Percentiles rank a stretch among this genome's conserved stretches.
Conservation (phyloP, 2,329 filamentous ascomycete species). For the Aaosphaeria pasadenensis region DNA sequence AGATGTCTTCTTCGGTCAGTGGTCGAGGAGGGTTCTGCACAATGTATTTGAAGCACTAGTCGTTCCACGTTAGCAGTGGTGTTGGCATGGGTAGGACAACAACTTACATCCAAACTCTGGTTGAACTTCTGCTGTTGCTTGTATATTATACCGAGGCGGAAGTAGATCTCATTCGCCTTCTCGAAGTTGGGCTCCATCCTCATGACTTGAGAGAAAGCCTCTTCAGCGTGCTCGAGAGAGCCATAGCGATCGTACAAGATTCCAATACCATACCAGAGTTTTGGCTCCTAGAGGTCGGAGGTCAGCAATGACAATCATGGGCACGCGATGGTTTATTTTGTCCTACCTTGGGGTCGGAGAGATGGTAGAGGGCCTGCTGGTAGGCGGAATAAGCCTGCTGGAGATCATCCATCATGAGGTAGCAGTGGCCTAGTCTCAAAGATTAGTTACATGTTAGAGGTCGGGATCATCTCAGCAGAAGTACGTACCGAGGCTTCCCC, state of each 20-base stretch:
- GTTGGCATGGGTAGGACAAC: neutral
- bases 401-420: slow-evolving; percentile 96
- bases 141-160: slow-evolving; percentile 98
- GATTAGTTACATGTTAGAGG: neutral
- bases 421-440: slow-evolving; percentile 74
- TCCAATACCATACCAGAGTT: slow-evolving; percentile 97
- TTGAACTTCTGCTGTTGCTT: slow-evolving; percentile 95
- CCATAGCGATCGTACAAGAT: slow-evolving; percentile 97
- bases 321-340: too few relatives aligned
- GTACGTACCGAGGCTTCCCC: slow-evolving; percentile 82
- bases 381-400: slow-evolving; percentile 97
- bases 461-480: neutral
- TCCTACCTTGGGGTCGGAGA: slow-evolving; percentile 83
- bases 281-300: slow-evolving; percentile 68
- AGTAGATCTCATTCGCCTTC: slow-evolving; percentile 99
- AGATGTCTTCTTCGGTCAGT: slow-evolving; percentile 95
- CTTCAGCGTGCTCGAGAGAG: slow-evolving; percentile 93
- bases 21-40: slow-evolving; percentile 88
- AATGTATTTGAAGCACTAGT: slow-evolving; percentile 97
- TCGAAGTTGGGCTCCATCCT: slow-evolving; percentile 96
- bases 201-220: slow-evolving; percentile 98
- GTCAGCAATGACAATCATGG: neutral
- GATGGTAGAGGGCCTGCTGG: slow-evolving; percentile 89
- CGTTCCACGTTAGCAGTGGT: slow-evolving; percentile 8
- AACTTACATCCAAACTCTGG: slow-evolving; percentile 80